Conservation (phyloP, 2,329 filamentous ascomycete species). For the Alternaria sp. region DNA sequence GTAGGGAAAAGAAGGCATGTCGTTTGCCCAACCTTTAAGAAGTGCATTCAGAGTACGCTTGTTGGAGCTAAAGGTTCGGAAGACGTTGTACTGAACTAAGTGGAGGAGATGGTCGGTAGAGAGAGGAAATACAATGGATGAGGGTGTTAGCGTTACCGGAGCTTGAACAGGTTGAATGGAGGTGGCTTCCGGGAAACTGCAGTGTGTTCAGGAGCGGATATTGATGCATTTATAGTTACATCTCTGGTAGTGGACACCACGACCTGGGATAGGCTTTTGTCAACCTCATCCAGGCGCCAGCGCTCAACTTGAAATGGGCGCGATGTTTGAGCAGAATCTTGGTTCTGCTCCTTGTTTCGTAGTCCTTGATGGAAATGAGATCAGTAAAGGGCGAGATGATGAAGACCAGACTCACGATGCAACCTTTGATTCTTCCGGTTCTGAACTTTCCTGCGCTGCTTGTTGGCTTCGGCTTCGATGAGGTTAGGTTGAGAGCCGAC, state of each 20-base stretch:
- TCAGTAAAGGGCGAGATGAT: neutral
- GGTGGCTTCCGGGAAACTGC: neutral
- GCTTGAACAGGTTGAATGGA: neutral
- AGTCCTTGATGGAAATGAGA: neutral
- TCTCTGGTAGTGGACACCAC: neutral
- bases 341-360: neutral
- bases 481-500: neutral
- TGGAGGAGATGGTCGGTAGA: slow-evolving; percentile 46
- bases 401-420: slow-evolving; percentile 8
- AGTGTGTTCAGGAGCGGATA: too few species aligned
- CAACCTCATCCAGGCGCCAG: slow-evolving; percentile 9
- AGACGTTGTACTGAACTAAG: slow-evolving; percentile 52
- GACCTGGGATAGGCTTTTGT: neutral
- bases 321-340: neutral
- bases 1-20: slow-evolving; percentile 13
- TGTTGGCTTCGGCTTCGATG: slow-evolving; percentile 4
- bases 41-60: slow-evolving; percentile 35
- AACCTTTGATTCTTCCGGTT: slow-evolving; percentile 19
- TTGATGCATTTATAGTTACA: neutral
- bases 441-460: slow-evolving; percentile 19
- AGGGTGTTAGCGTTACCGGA: slow-evolving; percentile 5
- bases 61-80: slow-evolving; percentile 50
- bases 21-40: slow-evolving; percentile 13
- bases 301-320: slow-evolving; percentile 9
- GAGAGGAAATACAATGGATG: slow-evolving; percentile 11